phyloP scores from a whole-genome alignment of 176 grass and related monocot genomes.

The Bonia amplexicaulis region DNA sequence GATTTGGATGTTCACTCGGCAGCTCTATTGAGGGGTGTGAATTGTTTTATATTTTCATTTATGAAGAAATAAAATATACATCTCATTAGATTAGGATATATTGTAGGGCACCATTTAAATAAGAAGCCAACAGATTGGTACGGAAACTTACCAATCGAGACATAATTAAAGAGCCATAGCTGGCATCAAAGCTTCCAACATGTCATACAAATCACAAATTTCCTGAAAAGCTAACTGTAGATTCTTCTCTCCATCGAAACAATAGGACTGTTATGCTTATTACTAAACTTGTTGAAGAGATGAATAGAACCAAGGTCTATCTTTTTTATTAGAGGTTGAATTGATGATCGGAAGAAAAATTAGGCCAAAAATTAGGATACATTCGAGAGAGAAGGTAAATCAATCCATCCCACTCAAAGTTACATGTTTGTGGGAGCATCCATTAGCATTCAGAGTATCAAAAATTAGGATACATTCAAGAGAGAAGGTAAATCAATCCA shows the following conservation, averaged over 20 bases:
- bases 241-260: too few relatives aligned
- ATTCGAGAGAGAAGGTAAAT: too few relatives aligned
- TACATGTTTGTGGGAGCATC: not conserved
- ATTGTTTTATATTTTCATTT: not conserved
- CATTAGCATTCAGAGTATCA: not conserved
- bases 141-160: conserved; percentile 67
- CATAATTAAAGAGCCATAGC: conserved; percentile 95
- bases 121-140: not conserved
- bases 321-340: too few relatives aligned
- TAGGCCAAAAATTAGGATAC: too few relatives aligned
- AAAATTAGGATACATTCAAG: not conserved
- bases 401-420: not conserved
- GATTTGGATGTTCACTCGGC: not conserved
- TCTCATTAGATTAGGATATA: not conserved
- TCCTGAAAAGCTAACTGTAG: too few relatives aligned
- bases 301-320: too few relatives aligned
- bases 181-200: conserved; percentile 97
- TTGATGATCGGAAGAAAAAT: too few relatives aligned
- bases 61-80: not conserved
- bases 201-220: conserved; percentile 14
- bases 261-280: too few relatives aligned
- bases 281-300: too few relatives aligned
- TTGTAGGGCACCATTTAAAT: not conserved
- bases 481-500: not conserved
- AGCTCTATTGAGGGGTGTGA: not conserved